phyloP scores from a whole-genome alignment of 140 eudicot species.

The Stevia rebaudiana region DNA sequence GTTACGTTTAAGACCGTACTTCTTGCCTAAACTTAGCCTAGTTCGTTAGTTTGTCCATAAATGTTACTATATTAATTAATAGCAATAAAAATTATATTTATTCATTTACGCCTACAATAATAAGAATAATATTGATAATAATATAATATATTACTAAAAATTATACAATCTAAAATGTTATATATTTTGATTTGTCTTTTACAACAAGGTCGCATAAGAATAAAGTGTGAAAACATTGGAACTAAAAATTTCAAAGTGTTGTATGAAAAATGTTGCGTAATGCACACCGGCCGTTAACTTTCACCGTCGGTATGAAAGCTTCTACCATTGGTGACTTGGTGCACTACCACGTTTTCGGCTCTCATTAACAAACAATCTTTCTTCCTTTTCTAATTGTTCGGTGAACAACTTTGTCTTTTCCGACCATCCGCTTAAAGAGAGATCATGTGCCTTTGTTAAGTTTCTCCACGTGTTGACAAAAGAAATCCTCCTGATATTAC shows the following conservation, averaged over 20 bases:
- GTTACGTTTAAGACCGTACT: neutral
- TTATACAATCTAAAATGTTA: no score
- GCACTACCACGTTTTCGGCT: neutral
- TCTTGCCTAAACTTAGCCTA: neutral
- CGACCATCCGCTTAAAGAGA: neutral
- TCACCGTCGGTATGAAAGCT: slow-evolving; percentile 11
- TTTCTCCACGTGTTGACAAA: neutral
- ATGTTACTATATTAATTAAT: no score
- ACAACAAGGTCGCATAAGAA: no score
- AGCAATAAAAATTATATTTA: no score
- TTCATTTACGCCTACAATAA: no score
- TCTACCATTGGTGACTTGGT: neutral
- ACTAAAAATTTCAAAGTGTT: no score
- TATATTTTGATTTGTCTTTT: no score
- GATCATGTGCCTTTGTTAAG: neutral
- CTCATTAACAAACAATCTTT: neutral
- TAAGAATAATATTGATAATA: no score
- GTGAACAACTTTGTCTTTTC: neutral
- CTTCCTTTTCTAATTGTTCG: neutral
- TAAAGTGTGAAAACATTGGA: no score
- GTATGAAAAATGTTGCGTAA: neutral
- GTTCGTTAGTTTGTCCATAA: neutral
- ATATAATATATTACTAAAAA: no score
- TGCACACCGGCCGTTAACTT: neutral
- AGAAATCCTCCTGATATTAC: no score